These are phyloP conservation scores for Clonostachys chloroleuca DNA, from an alignment of 2,329 filamentous ascomycete genomes.

Conservation along the genomic window DNA sequence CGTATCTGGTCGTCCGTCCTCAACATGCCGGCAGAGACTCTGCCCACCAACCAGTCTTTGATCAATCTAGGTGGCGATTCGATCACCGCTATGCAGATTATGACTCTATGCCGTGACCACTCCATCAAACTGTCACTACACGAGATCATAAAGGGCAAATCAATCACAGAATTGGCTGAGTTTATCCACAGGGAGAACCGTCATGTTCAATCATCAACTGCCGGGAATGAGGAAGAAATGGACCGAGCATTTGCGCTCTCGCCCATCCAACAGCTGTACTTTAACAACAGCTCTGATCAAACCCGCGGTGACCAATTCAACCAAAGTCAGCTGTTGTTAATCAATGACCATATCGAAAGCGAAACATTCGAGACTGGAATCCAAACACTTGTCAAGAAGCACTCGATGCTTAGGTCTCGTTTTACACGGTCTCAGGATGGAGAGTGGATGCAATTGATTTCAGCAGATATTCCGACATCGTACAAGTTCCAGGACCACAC, in stretches of 20 bases:
- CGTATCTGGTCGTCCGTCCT: constrained; percentile 9
- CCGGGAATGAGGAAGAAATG: constrained; percentile 5
- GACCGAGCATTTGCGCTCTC: constrained; percentile 30
- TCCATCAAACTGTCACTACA: constrained; percentile 2
- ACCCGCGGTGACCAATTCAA: constrained; percentile 30
- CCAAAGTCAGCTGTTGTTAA: constrained; percentile 33
- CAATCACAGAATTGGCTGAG: constrained; percentile 15
- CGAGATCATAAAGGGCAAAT: constrained; percentile 22
- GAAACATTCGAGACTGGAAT: constrained; percentile 12
- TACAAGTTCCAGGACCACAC: neutral
- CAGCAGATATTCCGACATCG: neutral
- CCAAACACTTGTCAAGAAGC: constrained; percentile 3
- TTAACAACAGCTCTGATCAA: constrained; percentile 20
- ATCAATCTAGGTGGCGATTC: constrained; percentile 37
- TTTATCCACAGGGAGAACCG: neutral
- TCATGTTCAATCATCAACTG: neutral
- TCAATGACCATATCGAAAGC: constrained; percentile 10
- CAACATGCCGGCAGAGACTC: too few species aligned
- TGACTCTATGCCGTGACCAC: constrained; percentile 25
- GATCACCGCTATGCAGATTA: constrained; percentile 27
- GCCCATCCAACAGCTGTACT: constrained; percentile 38
- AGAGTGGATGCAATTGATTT: constrained; percentile 3
- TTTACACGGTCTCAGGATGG: constrained; percentile 1
- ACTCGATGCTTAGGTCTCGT: constrained; percentile 9
- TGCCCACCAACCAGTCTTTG: constrained; percentile 21